Conservation (phyloP, 2,329 filamentous ascomycete genomes). For the Akanthomyces muscarius region DNA sequence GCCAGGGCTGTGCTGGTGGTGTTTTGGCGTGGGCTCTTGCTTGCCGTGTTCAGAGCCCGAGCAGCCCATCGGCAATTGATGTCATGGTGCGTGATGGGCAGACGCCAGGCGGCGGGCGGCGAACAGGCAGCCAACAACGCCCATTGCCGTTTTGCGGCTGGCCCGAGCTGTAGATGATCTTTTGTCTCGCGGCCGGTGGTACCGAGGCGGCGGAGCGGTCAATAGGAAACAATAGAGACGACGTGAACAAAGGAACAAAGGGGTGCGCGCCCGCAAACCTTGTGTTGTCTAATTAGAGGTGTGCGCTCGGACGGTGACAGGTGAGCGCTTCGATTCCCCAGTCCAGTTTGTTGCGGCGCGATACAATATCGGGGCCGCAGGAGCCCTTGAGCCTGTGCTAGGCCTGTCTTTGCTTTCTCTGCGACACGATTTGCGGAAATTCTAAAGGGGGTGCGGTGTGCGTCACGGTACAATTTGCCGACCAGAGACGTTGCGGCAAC, state of each 20-base stretch:
- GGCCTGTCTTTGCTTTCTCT: neutral
- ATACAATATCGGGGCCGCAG: neutral
- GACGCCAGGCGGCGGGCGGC: neutral
- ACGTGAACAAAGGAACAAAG: neutral
- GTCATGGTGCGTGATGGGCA: neutral
- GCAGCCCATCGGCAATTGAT: neutral
- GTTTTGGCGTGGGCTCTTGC: neutral
- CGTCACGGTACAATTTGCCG: neutral
- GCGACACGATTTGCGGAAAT: neutral
- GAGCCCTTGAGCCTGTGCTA: neutral
- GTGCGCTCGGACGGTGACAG: neutral
- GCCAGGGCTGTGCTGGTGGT: neutral
- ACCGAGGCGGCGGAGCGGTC: neutral
- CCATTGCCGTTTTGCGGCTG: neutral
- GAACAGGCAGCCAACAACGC: neutral
- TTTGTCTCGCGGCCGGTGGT: slow-evolving; percentile 2
- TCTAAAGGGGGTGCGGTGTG: neutral
- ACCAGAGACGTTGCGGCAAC: neutral
- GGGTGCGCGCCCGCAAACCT: neutral
- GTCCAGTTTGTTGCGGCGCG: neutral
- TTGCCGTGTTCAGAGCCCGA: neutral
- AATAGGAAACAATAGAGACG: neutral
- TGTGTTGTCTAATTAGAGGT: neutral
- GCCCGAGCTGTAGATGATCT: slow-evolving; percentile 1
- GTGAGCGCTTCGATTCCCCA: neutral